Percentiles rank a stretch among this genome's conserved stretches.
These are phyloP conservation scores for Candolleomyces aberdarensis DNA, from an alignment of 768 basidiomycete genomes.

Conservation along the genomic window DNA sequence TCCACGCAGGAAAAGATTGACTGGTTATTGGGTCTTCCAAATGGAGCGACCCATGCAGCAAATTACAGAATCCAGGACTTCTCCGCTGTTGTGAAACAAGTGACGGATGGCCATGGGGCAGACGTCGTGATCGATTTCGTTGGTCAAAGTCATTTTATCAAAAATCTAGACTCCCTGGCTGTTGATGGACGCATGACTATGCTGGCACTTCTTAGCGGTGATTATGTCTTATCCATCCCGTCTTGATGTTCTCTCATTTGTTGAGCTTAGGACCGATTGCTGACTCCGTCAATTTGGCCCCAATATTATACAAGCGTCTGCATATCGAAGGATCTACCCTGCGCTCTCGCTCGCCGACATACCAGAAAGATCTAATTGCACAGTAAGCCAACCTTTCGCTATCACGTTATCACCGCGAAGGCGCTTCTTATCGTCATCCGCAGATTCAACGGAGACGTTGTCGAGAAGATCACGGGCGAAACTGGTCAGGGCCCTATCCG, in stretches of 20 bases:
- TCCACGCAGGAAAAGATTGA: conserved; percentile 81
- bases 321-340: conserved; percentile 88
- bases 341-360: conserved; percentile 67
- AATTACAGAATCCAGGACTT: conserved; percentile 90
- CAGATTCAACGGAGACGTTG: conserved; percentile 54
- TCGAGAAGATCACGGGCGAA: conserved; percentile 56
- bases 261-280: conserved; percentile 46
- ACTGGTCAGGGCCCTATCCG: conserved; percentile 59
- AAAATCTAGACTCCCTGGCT: conserved; percentile 69
- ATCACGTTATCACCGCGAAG: neutral
- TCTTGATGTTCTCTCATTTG: conserved; percentile 10
- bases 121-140: conserved; percentile 87
- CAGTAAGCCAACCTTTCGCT: conserved; percentile 34
- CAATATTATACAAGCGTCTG: conserved; percentile 80
- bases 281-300: conserved; percentile 51
- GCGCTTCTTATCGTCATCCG: conserved; percentile 6
- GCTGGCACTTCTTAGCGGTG: conserved; percentile 66
- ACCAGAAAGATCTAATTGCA: conserved; percentile 70
- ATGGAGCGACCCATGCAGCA: conserved; percentile 69
- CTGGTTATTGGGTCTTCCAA: conserved; percentile 64
- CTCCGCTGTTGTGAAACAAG: conserved; percentile 63
- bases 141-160: conserved; percentile 68
- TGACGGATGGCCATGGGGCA: conserved; percentile 68
- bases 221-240: conserved; percentile 6
- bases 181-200: conserved; percentile 74